Evolutionary conservation across 768 basidiomycete genomes (phyloP), one percentile per base, ranked within the genome.

Genomic region (Rhizopogon roseolus): DNA sequence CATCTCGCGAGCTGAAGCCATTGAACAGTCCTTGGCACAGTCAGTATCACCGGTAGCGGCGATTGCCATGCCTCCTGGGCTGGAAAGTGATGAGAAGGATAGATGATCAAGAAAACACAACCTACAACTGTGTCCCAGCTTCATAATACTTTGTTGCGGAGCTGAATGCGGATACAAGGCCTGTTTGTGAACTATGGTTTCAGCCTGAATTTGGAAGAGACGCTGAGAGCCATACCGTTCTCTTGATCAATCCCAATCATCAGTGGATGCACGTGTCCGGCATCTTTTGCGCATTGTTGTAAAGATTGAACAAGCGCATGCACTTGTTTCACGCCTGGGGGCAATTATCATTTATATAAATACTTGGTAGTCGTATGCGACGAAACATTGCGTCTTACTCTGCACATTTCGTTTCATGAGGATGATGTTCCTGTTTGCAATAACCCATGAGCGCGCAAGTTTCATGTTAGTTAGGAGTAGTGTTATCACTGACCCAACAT

Each of bases 211-310:
- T 50, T 6, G 11, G 5, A 29, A 38, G 19, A 6, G 14, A n/a
- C 13, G 37, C 9, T 6, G n/a, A 27, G 29, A 29, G 40, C 5
- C 57, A 5, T n/a, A 81, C 86, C 87, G 59, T 86, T 86, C 62
- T 89, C 87, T 64, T 88, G 87, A 69, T 88, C 86, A 16, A 79
- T 87, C 1, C 86, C 86, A 41, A 88, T 81, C 60, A 88, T 71
- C 25, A 88, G 69, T 1, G 84, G 86, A 7, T 59, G 67, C 11
- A 61, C 56, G 48, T 88, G 86, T 0, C 85, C 80, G 1, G 80
- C 73, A 27, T 79, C 74, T 54, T 76, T 78, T 4, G 87, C 85
- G 10, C 84, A 60, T 25, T 59, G 57, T 60, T 88, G 86, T 36
- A 88, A 63, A 37, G 74, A 71, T 25, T 63, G 65, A 5, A 85